Base-by-base conservation (phyloP, 108 stramenopile species). In the Schizochytrium sp. region DNA sequence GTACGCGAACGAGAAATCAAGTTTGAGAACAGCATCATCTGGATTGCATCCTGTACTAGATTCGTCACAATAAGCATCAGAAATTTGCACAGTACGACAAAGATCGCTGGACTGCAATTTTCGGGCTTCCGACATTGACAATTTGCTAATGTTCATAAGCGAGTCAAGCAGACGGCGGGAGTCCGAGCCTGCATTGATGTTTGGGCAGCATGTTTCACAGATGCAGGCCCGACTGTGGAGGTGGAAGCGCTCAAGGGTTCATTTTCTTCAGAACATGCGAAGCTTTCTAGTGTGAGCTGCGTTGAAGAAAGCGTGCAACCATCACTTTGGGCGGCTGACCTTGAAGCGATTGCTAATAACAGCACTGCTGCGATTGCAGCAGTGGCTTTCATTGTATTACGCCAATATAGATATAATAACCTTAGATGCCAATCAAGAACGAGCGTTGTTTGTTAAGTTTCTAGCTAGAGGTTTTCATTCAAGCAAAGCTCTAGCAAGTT, bases 51-150 rank as follows among this genome's bases (percentile, higher is more conserved):
- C 47, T 0, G 47, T 55, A n/a, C 19, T 19, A n/a, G 8, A 10
- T n/a, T 38, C n/a, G 47, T 55, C 3, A 2, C 76, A 83, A 53
- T 83, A 83, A n/a, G 76, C 28, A n/a, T 83, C 76, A 10, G 10
- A 13, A 10, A 42, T 55, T 0, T 46, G 10, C 38, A 83, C 76
- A 28, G 28, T 5, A 10, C 76, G 47, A 53, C 76, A 83, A n/a
- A 53, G 28, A 28, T 83, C 76, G 12, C 5, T 53, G 0, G 47
- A 49, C 2, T 83, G 64, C 12, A 15, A 5, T 8, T 12, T 7
- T 38, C 64, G 64, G 7, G 64, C 12, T 38, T 12, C 28, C 42
- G 64, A 69, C 12, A 69, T 44, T 8, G 64, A 38, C 10, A 44
- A 38, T 44, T 12, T 28, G 64, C 5, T 28, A 28, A 28, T 38